Evolutionary conservation across 176 grass and related monocot genomes (phyloP).

Genomic region (Phragmites australis): DNA sequence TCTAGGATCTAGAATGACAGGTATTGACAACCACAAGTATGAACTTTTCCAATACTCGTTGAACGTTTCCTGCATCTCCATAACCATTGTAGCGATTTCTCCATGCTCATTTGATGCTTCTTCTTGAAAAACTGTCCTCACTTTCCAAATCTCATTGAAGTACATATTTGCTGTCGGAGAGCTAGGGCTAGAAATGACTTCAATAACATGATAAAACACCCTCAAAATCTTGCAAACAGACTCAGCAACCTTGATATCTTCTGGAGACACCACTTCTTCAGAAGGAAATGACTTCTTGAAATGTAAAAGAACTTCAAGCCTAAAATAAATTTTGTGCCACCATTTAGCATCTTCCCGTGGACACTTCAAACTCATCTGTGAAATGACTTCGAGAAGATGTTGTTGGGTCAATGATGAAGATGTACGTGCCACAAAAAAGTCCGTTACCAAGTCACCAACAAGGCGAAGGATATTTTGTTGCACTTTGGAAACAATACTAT

Average conservation of each 20-base stretch:
- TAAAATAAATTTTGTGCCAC: conserved; percentile 57
- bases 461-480: conserved; percentile 52
- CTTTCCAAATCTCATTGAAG: conserved; percentile 64
- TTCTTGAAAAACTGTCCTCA: conserved; percentile 56
- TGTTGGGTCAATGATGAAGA: conserved; percentile 39
- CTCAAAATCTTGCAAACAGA: conserved; percentile 55
- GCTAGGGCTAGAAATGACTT: conserved; percentile 42
- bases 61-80: conserved; percentile 44
- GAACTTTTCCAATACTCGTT: conserved; percentile 47
- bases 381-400: conserved; percentile 48
- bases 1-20: conserved; percentile 60
- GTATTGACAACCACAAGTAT: conserved; percentile 52
- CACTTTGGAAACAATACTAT: conserved; percentile 41
- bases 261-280: conserved; percentile 35
- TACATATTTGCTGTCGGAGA: conserved; percentile 46
- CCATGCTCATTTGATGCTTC: conserved; percentile 39
- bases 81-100: conserved; percentile 33
- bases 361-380: conserved; percentile 56
- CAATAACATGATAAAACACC: conserved; percentile 52
- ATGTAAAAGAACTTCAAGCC: conserved; percentile 58
- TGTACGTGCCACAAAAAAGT: conserved; percentile 40
- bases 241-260: conserved; percentile 42
- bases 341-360: conserved; percentile 54
- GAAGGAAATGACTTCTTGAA: conserved; percentile 54
- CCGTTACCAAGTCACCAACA: conserved; percentile 39